These are phyloP conservation scores for Lentinula guzmanii DNA, from an alignment of 768 basidiomycete genomes.

Conservation along the genomic window DNA sequence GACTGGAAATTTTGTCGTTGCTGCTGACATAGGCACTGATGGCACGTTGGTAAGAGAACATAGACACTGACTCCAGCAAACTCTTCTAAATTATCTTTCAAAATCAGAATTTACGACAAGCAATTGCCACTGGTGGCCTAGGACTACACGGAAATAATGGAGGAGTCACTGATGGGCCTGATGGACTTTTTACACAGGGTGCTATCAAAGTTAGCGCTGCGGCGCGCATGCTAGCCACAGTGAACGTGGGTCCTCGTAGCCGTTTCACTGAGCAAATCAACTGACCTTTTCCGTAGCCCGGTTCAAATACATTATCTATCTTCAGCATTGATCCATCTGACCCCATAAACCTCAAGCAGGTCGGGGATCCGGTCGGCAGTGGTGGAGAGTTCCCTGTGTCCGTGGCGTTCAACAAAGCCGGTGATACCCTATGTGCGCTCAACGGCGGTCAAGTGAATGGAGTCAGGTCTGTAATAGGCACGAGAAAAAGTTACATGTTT, in stretches of 20 bases:
- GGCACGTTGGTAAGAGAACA: constrained; percentile 20
- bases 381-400: constrained; percentile 35
- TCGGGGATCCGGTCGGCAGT: constrained; percentile 27
- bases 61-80: neutral
- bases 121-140: constrained; percentile 12
- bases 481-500: neutral
- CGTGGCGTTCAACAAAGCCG: constrained; percentile 25
- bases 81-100: neutral
- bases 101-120: constrained; percentile 11
- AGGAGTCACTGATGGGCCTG: constrained; percentile 14
- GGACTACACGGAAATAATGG: constrained; percentile 16
- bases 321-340: constrained; percentile 27
- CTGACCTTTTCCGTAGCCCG: constrained; percentile 19
- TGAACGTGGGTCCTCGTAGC: constrained; percentile 12
- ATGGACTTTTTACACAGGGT: constrained; percentile 21
- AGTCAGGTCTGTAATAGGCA: constrained; percentile 21
- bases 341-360: constrained; percentile 20
- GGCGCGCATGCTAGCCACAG: constrained; percentile 13
- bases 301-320: constrained; percentile 30
- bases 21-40: constrained; percentile 22
- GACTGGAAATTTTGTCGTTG: constrained; percentile 24
- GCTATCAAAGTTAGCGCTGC: constrained; percentile 14
- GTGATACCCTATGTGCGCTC: constrained; percentile 24
- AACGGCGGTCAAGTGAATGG: constrained; percentile 30
- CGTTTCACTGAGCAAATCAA: neutral